Evolutionary conservation across 176 grass and related monocot species (phyloP).

Genomic region (Puccinellia tenuiflora): DNA sequence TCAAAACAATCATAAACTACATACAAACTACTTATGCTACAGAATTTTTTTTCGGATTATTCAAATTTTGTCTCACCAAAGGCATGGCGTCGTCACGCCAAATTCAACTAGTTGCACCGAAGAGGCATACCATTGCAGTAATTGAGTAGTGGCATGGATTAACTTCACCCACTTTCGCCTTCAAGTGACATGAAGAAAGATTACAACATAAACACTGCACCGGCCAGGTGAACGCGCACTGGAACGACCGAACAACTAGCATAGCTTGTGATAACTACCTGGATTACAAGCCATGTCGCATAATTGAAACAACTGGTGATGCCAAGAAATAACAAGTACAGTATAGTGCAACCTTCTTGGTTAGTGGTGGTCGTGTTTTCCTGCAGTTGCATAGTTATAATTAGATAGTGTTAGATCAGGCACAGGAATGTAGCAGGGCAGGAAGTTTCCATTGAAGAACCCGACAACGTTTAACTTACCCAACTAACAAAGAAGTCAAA

Average conservation of each 20-base stretch:
- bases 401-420: background rate
- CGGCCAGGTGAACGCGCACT: background rate
- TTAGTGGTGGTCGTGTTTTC: slow-evolving; percentile 38
- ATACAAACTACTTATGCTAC: too few species aligned
- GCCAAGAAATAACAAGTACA: slow-evolving; percentile 24
- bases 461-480: too few species aligned
- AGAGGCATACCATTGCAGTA: slow-evolving; percentile 39
- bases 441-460: background rate
- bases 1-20: too few species aligned
- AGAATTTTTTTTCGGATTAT: too few species aligned
- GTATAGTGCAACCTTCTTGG: slow-evolving; percentile 21
- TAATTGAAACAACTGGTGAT: slow-evolving; percentile 35
- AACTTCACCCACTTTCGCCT: slow-evolving; percentile 27
- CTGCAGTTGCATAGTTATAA: background rate
- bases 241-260: background rate
- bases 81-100: too few species aligned
- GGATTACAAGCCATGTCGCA: slow-evolving; percentile 42
- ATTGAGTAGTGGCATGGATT: slow-evolving; percentile 34
- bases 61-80: too few species aligned
- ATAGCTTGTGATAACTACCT: background rate
- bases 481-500: too few species aligned
- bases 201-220: background rate
- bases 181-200: background rate
- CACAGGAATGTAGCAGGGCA: background rate
- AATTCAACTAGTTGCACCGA: too few species aligned